Conservation (phyloP, 257 asterid species). For the Henckelia pumila region DNA sequence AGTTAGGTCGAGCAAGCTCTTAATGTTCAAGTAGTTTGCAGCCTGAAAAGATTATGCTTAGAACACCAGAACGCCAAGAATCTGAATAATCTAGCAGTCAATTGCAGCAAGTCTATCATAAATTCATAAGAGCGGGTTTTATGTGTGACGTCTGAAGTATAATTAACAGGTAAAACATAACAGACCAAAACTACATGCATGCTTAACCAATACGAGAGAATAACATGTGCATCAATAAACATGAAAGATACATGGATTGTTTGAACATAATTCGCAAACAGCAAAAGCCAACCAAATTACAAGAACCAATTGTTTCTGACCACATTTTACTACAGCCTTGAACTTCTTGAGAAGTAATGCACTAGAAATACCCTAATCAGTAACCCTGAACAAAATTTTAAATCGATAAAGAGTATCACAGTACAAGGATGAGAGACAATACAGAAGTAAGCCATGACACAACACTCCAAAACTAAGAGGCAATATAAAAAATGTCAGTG, state of each 20-base stretch:
- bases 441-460: background rate
- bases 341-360: background rate
- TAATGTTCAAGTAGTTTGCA: conserved; percentile 41
- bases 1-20: conserved; percentile 41
- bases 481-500: background rate
- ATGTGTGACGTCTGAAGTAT: background rate
- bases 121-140: background rate
- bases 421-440: background rate
- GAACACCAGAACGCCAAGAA: background rate
- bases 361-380: background rate
- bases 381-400: background rate
- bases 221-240: background rate
- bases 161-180: background rate
- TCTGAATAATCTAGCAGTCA: background rate
- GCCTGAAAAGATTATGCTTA: conserved; percentile 34
- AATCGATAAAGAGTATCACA: background rate
- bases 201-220: background rate
- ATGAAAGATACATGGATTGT: background rate
- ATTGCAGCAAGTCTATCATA: background rate
- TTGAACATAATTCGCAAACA: background rate
- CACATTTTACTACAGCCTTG: background rate
- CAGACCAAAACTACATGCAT: background rate
- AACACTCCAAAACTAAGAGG: background rate
- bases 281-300: background rate
- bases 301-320: background rate